Conservation (phyloP, 352 stramenopile species). For the Phytophthora palmivora region DNA sequence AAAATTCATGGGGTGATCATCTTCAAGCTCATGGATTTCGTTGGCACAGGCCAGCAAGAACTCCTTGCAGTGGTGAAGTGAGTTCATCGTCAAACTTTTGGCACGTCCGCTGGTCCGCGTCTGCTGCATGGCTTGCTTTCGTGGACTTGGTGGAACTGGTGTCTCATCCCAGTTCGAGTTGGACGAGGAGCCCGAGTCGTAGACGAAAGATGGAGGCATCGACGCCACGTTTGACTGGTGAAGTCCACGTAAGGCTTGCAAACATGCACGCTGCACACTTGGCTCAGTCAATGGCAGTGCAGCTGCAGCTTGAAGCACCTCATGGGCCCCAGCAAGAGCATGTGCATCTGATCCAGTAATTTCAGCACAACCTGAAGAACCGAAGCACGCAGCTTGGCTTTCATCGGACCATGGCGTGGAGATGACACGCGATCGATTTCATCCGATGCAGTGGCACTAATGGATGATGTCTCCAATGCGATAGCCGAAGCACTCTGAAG, state of each 20-base stretch:
- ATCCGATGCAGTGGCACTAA: too few species aligned
- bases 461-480: neutral
- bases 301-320: constrained; percentile 55
- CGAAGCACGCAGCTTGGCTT: constrained; percentile 46
- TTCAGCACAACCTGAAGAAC: constrained; percentile 63
- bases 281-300: constrained; percentile 50
- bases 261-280: constrained; percentile 45
- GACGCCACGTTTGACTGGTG: constrained; percentile 1
- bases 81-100: constrained; percentile 42
- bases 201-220: constrained; percentile 18
- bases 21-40: constrained; percentile 84
- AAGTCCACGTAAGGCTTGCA: constrained; percentile 49
- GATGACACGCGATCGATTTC: neutral
- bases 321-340: constrained; percentile 52
- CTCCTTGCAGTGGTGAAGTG: constrained; percentile 62
- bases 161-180: constrained; percentile 22
- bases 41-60: constrained; percentile 82
- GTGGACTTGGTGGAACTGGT: constrained; percentile 7
- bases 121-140: constrained; percentile 14
- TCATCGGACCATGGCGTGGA: constrained; percentile 17
- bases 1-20: constrained; percentile 60
- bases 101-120: constrained; percentile 16
- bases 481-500: constrained; percentile 34
- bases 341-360: constrained; percentile 62
- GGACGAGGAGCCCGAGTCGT: constrained; percentile 1